These are phyloP conservation scores for Typha latifolia DNA, from an alignment of 176 grass and related monocot genomes.

Conservation along the genomic window DNA sequence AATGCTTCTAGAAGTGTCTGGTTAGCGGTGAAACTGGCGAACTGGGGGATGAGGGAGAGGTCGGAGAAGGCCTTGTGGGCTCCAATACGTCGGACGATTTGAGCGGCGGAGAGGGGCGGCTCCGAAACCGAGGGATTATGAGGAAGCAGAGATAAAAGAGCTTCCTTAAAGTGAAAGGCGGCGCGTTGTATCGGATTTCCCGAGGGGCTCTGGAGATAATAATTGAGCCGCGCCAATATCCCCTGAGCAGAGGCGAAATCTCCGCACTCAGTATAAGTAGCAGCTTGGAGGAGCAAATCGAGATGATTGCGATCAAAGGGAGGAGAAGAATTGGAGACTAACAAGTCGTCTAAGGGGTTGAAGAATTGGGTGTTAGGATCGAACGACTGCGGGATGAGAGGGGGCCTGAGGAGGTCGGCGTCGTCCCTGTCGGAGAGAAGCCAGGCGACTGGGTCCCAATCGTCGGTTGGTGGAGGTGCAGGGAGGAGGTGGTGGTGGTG, in stretches of 20 bases:
- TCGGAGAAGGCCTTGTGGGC: constrained; percentile 44
- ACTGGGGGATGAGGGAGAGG: constrained; percentile 41
- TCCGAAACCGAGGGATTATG: constrained; percentile 1
- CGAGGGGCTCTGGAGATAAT: constrained; percentile 17
- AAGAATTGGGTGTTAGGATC: constrained; percentile 16
- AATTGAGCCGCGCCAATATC: constrained; percentile 41
- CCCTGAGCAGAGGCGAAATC: constrained; percentile 26
- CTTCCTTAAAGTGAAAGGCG: constrained; percentile 48
- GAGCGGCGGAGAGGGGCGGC: constrained; percentile 20
- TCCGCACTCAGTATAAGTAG: constrained; percentile 27
- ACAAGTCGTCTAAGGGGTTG: constrained; percentile 31
- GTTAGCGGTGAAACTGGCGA: constrained; percentile 49
- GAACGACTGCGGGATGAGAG: constrained; percentile 9
- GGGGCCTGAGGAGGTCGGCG: constrained; percentile 11
- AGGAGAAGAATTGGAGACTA: neutral
- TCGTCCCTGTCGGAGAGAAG: constrained; percentile 36
- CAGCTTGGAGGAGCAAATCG: constrained; percentile 29
- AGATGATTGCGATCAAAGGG: constrained; percentile 30
- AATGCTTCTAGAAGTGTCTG: constrained; percentile 50
- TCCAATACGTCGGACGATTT: constrained; percentile 36
- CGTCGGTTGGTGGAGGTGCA: constrained; percentile 17
- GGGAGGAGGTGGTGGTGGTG: neutral
- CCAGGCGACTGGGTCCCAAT: constrained; percentile 43
- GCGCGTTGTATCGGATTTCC: constrained; percentile 27
- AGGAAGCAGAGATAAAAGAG: constrained; percentile 36